Evolutionary conservation across 2,329 filamentous ascomycete genomes (phyloP).

Genomic region (Teratosphaeria zuluensis): DNA sequence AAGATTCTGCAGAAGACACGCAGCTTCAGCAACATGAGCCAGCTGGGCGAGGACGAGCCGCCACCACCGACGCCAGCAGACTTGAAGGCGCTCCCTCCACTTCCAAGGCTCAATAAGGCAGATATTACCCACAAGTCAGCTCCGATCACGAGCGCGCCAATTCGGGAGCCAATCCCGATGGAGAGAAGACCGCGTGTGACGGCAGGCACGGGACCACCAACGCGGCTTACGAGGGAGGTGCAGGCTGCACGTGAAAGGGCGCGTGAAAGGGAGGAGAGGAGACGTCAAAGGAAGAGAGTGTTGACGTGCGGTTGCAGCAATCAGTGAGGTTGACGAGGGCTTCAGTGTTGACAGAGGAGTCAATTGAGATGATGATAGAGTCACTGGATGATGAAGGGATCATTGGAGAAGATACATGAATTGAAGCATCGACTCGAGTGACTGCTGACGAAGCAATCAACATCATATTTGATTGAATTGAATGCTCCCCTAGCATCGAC

Average conservation of each 20-base stretch:
- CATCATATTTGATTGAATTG: not conserved
- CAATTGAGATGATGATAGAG: not conserved
- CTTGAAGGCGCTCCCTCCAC: not conserved
- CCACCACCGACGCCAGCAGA: not conserved
- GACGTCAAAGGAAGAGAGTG: not conserved
- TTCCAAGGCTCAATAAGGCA: not conserved
- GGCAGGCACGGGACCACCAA: not conserved
- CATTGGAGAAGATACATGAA: not conserved
- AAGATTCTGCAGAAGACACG: slow-evolving; percentile 16
- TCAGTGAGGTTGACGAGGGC: not conserved
- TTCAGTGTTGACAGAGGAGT: not conserved
- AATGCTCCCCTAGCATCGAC: not conserved
- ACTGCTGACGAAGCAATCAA: not conserved
- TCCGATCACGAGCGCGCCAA: not conserved
- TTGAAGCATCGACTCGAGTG: not conserved
- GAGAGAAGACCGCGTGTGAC: not conserved
- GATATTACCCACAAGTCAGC: not conserved
- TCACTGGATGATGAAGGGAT: not conserved
- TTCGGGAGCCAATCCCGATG: not conserved
- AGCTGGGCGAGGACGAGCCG: not conserved
- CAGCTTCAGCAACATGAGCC: not conserved
- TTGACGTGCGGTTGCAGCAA: not conserved
- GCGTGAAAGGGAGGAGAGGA: not conserved
- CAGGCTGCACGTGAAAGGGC: too few species aligned
- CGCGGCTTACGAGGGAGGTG: not conserved